Evolutionary conservation across 2,329 filamentous ascomycete genomes (phyloP), one percentile per base, ranked within the genome.

Genomic region (Hypoxylon sp.): DNA sequence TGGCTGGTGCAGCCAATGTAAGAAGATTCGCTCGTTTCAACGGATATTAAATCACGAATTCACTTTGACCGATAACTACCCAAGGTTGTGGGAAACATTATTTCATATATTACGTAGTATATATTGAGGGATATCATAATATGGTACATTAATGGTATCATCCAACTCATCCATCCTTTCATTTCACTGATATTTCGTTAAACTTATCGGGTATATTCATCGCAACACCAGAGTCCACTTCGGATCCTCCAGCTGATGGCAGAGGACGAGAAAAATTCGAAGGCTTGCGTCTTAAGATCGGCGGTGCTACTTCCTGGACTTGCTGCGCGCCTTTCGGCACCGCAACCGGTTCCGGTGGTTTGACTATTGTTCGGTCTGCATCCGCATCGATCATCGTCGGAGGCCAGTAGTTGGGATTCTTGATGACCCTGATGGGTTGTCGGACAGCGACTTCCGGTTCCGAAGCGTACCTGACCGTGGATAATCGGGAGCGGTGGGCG

Each of bases 211-310:
- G 64, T 4, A 68, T 32, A 54, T 23, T 68, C 64, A 67, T 64
- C 34, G 46, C 63, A n/a, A 64, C 55, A 21, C 48, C 70, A 9
- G 56, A 67, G 12, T 67, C 66, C 16, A 27, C 45, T 16, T 62
- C 41, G 6, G 61, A 51, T 5, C 62, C 57, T 29, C 8, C 57
- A 21, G 67, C 55, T 0, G 58, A 63, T 21, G 58, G 68, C 12
- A 74, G 59, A 12, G 71, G 72, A 12, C 71, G 63, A 14, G 73
- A 74, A 54, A 74, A 74, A 46, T 74, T 75, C 41, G 73, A 75
- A 21, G 62, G 62, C 21, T 65, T 68, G 32, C 70, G 65, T 37
- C 37, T 61, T 4, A 71, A 29, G 2, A 46, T 46, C 23, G 61
- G 48, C 21, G 21, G 12, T 4, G 8, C 50, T 8, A 30, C 48